A percentile compares a stretch with the other conserved stretches of the same genome.
phyloP scores from a whole-genome alignment of 805 yeast genomes.

The Candida chauliodis region DNA sequence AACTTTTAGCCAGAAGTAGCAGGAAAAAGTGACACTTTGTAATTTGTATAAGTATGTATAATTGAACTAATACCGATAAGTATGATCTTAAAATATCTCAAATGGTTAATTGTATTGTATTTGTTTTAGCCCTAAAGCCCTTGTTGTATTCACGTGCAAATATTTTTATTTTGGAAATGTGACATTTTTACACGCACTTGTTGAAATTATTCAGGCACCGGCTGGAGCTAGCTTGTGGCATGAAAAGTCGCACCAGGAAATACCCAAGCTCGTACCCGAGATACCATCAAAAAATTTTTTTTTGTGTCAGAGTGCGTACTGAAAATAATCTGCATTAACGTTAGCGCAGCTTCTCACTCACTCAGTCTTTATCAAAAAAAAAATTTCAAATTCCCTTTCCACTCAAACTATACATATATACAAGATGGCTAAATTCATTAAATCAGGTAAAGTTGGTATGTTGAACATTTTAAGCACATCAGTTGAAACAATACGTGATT shows the following conservation, averaged over 20 bases:
- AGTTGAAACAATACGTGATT: neutral
- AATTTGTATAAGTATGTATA: slow-evolving; percentile 1
- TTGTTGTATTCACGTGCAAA: neutral
- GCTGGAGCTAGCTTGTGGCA: no score
- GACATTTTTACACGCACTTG: neutral
- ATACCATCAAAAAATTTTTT: neutral
- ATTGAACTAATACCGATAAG: neutral
- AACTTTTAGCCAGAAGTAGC: slow-evolving; percentile 54
- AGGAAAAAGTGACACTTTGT: slow-evolving; percentile 33
- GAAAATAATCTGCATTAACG: neutral
- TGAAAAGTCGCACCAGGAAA: neutral
- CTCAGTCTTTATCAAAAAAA: slow-evolving; percentile 2
- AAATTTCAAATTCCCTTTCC: slow-evolving; percentile 7
- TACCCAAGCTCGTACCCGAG: neutral
- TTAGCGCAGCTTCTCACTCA: neutral
- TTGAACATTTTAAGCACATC: no score
- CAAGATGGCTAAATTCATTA: slow-evolving; percentile 96
- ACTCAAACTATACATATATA: slow-evolving; percentile 18
- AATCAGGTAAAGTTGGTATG: slow-evolving; percentile 99
- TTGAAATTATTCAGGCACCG: neutral
- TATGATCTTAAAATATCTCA: no score
- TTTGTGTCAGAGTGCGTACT: neutral
- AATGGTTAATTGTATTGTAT: neutral
- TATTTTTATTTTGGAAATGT: neutral
- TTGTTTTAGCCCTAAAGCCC: slow-evolving; percentile 5